Percentiles rank a stretch among this genome's conserved stretches.
These are phyloP conservation scores for Trypanosoma melophagium DNA, from an alignment of 208 protist species.

Conservation along the genomic window DNA sequence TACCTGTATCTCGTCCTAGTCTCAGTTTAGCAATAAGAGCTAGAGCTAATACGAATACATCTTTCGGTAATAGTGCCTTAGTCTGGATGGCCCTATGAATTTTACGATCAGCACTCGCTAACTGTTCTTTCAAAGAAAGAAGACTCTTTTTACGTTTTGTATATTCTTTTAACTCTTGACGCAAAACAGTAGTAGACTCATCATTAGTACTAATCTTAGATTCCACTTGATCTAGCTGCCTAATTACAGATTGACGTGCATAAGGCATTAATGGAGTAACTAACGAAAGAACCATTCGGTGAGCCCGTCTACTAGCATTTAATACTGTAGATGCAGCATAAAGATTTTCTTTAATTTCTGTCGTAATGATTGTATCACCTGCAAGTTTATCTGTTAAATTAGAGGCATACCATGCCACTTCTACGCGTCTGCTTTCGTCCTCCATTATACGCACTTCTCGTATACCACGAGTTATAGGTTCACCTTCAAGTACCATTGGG, in stretches of 20 bases:
- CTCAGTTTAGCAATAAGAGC: constrained; percentile 50
- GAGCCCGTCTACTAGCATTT: constrained; percentile 7
- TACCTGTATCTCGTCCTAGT: constrained; percentile 27
- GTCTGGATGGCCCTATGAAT: constrained; percentile 5
- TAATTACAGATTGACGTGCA: constrained; percentile 7
- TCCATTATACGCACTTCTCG: constrained; percentile 18
- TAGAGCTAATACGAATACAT: constrained; percentile 39
- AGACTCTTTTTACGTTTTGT: constrained; percentile 35
- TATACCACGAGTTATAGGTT: not conserved
- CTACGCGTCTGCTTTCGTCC: constrained; percentile 2
- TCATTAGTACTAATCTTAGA: constrained; percentile 49
- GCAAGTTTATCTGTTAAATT: not conserved
- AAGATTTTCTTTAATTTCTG: constrained; percentile 6
- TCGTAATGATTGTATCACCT: not conserved
- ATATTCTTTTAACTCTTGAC: constrained; percentile 49
- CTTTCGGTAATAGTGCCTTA: constrained; percentile 22
- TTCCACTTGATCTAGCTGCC: constrained; percentile 16
- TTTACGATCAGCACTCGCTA: constrained; percentile 10
- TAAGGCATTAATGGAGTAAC: constrained; percentile 31
- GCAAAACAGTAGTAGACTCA: constrained; percentile 57
- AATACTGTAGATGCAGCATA: constrained; percentile 3
- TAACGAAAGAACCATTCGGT: constrained; percentile 25
- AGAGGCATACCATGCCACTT: not conserved
- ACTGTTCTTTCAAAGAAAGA: constrained; percentile 23
- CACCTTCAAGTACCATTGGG: constrained; percentile 23